Percentiles rank a stretch among this genome's conserved stretches.
phyloP scores from a whole-genome alignment of 2,329 filamentous ascomycete genomes.

The Pestalotiopsis fici region DNA sequence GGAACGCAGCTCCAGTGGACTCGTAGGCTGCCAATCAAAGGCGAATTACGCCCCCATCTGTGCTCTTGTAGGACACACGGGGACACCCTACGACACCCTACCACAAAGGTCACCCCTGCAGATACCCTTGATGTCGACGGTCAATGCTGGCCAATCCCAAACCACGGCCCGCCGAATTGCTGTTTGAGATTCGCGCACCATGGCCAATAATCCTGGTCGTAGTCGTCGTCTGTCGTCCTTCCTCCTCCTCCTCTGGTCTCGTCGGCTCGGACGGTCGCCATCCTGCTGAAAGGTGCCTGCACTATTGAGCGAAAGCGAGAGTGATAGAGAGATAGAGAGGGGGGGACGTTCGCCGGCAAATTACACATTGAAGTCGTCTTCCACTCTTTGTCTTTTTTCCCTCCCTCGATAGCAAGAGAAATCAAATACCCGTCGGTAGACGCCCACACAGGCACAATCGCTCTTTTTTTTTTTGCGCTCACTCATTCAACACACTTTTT shows the following conservation, averaged over 20 bases:
- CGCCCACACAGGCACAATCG: neutral
- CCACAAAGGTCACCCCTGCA: neutral
- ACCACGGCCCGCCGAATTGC: neutral
- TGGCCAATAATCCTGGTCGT: neutral
- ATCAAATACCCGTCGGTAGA: neutral
- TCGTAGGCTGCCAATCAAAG: neutral
- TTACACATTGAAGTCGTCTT: neutral
- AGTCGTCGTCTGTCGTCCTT: neutral
- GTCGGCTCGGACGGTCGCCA: neutral
- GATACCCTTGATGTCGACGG: neutral
- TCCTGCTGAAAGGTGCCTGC: neutral
- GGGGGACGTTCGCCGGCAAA: neutral
- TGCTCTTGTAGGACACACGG: neutral
- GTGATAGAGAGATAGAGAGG: neutral
- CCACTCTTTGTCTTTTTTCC: neutral
- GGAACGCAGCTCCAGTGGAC: neutral
- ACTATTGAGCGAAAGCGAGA: neutral
- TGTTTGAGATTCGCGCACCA: neutral
- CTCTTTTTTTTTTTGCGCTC: neutral
- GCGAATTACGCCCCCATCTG: neutral
- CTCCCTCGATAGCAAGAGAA: neutral
- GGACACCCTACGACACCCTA: neutral
- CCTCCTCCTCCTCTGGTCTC: neutral
- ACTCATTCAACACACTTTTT: neutral
- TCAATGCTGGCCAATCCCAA: slow-evolving; percentile 3